Evolutionary conservation across 495 filamentous ascomycete species (phyloP), one percentile per base, ranked within the genome.

Genomic region (Xylaria venustula): DNA sequence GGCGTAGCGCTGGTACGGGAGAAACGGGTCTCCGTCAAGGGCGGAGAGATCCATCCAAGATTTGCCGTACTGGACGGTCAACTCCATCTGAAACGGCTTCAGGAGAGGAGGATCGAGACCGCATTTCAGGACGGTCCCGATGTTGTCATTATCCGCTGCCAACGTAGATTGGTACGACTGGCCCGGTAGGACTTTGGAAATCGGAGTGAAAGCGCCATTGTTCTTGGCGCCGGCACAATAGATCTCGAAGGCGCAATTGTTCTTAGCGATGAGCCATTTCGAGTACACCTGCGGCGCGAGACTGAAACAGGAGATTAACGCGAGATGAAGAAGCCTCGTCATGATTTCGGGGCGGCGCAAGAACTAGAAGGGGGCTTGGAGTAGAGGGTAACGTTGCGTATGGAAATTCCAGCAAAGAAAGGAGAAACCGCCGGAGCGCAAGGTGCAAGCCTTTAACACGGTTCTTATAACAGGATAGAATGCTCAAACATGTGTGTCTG

Each of bases 61-160:
- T 9, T 44, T 37, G 8, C 62, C 62, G 17, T 52, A 3, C 25
- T 65, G 32, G 9, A 67, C 52, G 0, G 46, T 45, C 2, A 70
- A 17, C 36, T 70, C 67, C 26, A 60, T 51, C 49, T 70, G 67
- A 37, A 62, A 61, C 5, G 62, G 59, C 19, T 58, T 23, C 14
- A 1, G 1, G 4, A 61, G 40, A 0, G 28, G 41, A 1, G 44
- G 0, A 23, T 46, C 45, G 3, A 36, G 19, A 2, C 45, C 34
- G 22, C 67, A 69, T 45, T 69, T 67, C 15, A 65, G 15, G 5
- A 67, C 64, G 0, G 54, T 47, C 0, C 67, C 67, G 14, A 63
- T 30, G 19, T 63, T 64, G 45, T 67, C 67, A 19, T 62, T 22
- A 28, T 61, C 1, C 0, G 67, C 64, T 8, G 36, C 55, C 14